phyloP scores from a whole-genome alignment of 1,284 basidiomycete species.

The Cronartium quercuum region DNA sequence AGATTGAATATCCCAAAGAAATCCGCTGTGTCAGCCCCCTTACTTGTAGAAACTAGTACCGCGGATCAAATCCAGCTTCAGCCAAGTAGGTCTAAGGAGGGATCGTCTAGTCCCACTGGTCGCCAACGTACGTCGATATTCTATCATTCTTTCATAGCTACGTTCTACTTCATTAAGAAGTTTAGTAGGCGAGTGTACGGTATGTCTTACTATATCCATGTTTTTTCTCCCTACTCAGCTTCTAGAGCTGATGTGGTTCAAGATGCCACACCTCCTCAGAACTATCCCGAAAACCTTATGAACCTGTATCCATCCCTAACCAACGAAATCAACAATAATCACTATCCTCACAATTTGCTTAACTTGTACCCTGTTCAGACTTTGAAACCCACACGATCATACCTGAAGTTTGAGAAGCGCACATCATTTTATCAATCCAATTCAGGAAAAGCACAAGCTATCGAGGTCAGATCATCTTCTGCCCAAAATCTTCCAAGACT shows the following conservation, averaged over 20 bases:
- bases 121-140: background rate
- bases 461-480: background rate
- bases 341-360: background rate
- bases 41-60: background rate
- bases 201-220: too few relatives aligned
- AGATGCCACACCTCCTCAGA: background rate
- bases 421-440: background rate
- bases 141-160: background rate
- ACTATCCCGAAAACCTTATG: background rate
- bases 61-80: background rate
- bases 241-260: background rate
- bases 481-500: background rate
- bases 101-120: background rate
- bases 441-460: background rate
- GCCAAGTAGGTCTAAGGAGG: too few relatives aligned
- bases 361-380: conserved; percentile 1
- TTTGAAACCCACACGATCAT: background rate
- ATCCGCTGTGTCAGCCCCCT: background rate
- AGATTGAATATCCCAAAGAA: background rate
- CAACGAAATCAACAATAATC: background rate
- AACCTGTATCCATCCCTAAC: background rate
- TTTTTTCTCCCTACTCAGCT: background rate
- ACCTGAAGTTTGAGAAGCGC: too few relatives aligned
- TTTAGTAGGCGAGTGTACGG: too few relatives aligned
- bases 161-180: too few relatives aligned